Conservation (phyloP, 768 basidiomycete genomes). For the Suillus placidus region DNA sequence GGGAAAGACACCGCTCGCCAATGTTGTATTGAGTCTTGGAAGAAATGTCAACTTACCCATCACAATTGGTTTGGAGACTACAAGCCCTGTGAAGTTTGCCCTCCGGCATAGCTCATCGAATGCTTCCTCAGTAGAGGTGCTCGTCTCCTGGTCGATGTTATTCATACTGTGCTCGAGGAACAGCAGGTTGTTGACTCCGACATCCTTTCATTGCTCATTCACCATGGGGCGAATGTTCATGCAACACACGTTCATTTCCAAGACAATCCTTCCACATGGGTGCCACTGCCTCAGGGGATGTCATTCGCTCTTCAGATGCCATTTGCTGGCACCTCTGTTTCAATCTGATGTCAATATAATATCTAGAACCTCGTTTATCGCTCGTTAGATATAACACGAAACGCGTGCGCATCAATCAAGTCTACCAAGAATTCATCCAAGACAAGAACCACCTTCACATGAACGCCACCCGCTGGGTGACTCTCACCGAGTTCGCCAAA, state of each 20-base stretch:
- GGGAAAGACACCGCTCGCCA: neutral
- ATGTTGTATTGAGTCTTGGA: neutral
- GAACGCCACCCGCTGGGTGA: slow-evolving; percentile 98
- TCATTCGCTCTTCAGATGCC: too few relatives aligned
- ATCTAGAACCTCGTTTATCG: slow-evolving; percentile 6
- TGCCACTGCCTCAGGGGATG: neutral
- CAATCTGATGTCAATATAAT: neutral
- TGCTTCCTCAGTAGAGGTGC: neutral
- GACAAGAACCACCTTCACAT: slow-evolving; percentile 96
- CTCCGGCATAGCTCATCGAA: neutral
- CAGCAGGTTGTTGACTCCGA: neutral
- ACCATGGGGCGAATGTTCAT: neutral
- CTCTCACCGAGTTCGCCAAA: slow-evolving; percentile 93
- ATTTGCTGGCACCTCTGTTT: neutral
- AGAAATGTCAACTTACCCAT: neutral
- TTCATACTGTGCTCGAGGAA: neutral
- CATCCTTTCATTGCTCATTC: neutral
- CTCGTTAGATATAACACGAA: slow-evolving; percentile 74
- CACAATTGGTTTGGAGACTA: neutral
- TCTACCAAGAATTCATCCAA: slow-evolving; percentile 97
- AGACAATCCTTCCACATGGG: neutral
- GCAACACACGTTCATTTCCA: neutral
- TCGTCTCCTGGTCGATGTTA: neutral
- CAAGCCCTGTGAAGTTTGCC: neutral
- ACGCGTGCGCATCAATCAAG: slow-evolving; percentile 90